A percentile compares a stretch with the other conserved stretches of the same genome.
phyloP scores from a whole-genome alignment of 768 basidiomycete genomes.

The Phaffia tasmanica region DNA sequence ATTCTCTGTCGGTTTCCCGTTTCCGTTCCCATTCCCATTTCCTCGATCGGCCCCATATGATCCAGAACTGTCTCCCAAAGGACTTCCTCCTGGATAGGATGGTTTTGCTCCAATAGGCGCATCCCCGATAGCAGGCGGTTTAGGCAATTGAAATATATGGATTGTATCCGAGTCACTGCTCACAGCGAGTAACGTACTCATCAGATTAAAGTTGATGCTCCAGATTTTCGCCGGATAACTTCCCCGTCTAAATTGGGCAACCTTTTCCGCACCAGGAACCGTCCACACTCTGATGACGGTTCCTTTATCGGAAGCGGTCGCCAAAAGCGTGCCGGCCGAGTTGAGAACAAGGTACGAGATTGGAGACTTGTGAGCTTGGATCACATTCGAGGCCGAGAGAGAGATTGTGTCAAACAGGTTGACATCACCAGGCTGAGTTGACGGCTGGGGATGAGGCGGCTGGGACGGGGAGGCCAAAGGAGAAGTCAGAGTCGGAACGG shows the following conservation, averaged over 20 bases:
- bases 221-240: constrained; percentile 77
- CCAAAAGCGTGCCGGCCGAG: constrained; percentile 73
- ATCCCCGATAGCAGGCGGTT: not conserved
- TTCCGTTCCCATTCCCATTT: constrained; percentile 1
- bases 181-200: constrained; percentile 73
- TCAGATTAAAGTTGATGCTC: constrained; percentile 71
- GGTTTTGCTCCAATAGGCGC: constrained; percentile 30
- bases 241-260: constrained; percentile 90
- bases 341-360: constrained; percentile 80
- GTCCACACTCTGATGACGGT: constrained; percentile 94
- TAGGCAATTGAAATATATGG: constrained; percentile 81
- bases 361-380: constrained; percentile 92
- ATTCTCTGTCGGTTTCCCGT: constrained; percentile 20
- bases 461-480: constrained; percentile 44
- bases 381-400: constrained; percentile 83
- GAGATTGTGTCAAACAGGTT: constrained; percentile 88
- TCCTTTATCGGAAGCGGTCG: constrained; percentile 86
- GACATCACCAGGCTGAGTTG: constrained; percentile 51
- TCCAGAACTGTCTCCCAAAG: constrained; percentile 23
- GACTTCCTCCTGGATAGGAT: constrained; percentile 29
- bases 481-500: constrained; percentile 69
- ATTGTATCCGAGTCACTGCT: constrained; percentile 89
- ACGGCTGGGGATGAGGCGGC: constrained; percentile 40
- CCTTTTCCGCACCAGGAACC: constrained; percentile 77
- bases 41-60: too few species aligned